Percentiles rank a stretch among this genome's conserved stretches.
Evolutionary conservation across 2,329 filamentous ascomycete species (phyloP).

Genomic region (Diaporthe sp.): DNA sequence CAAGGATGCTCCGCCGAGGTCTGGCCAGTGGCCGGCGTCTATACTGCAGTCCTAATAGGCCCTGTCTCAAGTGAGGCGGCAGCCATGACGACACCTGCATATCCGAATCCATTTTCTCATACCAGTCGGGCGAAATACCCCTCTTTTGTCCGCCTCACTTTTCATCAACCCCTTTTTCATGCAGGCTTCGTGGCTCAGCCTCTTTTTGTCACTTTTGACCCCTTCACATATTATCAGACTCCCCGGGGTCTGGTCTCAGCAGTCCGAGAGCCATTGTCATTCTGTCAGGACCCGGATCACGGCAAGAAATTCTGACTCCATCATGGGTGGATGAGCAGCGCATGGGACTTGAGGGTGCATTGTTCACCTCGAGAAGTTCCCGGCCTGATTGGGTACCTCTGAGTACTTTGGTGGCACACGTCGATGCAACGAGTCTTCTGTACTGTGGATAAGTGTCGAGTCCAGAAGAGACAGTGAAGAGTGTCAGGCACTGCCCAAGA

Average conservation of each 20-base stretch:
- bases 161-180: neutral
- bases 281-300: neutral
- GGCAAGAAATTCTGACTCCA: neutral
- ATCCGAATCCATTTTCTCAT: neutral
- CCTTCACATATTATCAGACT: too few species aligned
- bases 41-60: neutral
- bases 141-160: slow-evolving; percentile 1
- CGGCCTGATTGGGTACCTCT: neutral
- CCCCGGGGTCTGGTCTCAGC: neutral
- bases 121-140: neutral
- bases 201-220: neutral
- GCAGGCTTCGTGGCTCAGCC: neutral
- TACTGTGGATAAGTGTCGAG: neutral
- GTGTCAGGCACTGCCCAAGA: neutral
- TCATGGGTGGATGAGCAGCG: neutral
- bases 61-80: neutral
- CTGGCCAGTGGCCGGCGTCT: neutral
- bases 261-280: neutral
- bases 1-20: neutral
- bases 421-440: too few species aligned
- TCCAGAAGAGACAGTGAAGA: neutral
- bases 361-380: neutral
- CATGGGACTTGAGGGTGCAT: neutral
- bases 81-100: neutral
- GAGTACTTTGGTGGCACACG: neutral